A percentile compares a stretch with the other conserved stretches of the same genome.
Conservation (phyloP, 495 filamentous ascomycete genomes). For the Penicillium antarcticum region DNA sequence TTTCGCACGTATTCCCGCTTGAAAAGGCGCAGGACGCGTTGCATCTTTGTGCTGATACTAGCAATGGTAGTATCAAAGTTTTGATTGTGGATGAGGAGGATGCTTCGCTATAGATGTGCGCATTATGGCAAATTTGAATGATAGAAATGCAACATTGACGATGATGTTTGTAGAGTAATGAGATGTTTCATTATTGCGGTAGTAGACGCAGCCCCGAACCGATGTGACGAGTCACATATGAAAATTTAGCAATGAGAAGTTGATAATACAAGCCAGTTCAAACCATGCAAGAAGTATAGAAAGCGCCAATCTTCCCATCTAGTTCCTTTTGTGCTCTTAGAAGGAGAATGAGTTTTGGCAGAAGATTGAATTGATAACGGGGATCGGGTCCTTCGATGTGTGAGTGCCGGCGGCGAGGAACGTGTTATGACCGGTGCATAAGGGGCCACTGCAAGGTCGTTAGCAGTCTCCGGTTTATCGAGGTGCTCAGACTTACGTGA, state of each 20-base stretch:
- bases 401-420: slow-evolving; percentile 23
- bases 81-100: slow-evolving; percentile 55
- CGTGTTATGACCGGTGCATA: slow-evolving; percentile 27
- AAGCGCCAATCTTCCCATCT: neutral
- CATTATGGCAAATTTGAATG: neutral
- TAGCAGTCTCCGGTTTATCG: neutral
- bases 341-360: slow-evolving; percentile 14
- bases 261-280: neutral
- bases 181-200: neutral
- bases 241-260: neutral
- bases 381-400: slow-evolving; percentile 23
- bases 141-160: neutral
- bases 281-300: neutral
- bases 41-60: slow-evolving; percentile 45
- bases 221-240: neutral
- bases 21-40: slow-evolving; percentile 55
- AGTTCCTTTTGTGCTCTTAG: neutral
- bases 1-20: slow-evolving; percentile 66
- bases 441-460: slow-evolving; percentile 12
- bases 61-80: slow-evolving; percentile 55
- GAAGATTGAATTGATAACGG: slow-evolving; percentile 22
- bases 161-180: neutral
- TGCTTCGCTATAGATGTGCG: slow-evolving; percentile 17
- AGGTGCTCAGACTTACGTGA: slow-evolving; percentile 17
- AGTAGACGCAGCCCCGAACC: too few relatives aligned